Evolutionary conservation across 257 asterid genomes (phyloP).

Genomic region (Gynochthodes officinalis): DNA sequence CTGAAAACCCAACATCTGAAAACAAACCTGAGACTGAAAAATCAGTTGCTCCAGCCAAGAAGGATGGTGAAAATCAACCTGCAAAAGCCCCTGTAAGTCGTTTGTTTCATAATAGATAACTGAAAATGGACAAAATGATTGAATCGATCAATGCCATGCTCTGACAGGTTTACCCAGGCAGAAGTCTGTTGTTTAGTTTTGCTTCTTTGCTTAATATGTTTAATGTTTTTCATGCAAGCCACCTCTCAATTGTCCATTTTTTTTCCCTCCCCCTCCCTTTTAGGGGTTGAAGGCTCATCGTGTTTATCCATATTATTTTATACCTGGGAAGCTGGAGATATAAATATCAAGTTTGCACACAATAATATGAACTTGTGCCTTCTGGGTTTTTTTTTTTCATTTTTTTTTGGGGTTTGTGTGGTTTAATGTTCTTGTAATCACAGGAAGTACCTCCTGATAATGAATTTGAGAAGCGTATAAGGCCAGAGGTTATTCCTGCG

Average conservation of each 20-base stretch:
- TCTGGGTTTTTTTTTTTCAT: too few species aligned
- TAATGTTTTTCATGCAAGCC: too few species aligned
- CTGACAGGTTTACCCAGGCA: neutral
- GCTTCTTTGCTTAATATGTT: neutral
- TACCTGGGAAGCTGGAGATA: neutral
- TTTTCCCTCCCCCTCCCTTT: too few species aligned
- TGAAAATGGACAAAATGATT: constrained; percentile 1
- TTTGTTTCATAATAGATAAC: neutral
- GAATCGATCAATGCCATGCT: neutral
- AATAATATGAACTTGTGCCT: neutral
- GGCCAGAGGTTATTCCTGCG: constrained; percentile 95
- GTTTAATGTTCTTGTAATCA: constrained; percentile 12
- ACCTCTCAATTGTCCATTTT: too few species aligned
- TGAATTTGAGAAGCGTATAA: constrained; percentile 90
- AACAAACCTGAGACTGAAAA: constrained; percentile 61
- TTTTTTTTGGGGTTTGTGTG: constrained; percentile 1
- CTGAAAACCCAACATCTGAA: constrained; percentile 36
- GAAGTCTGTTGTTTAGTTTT: neutral
- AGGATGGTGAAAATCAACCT: constrained; percentile 51
- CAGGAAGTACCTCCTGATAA: constrained; percentile 95
- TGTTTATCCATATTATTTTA: neutral
- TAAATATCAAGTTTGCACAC: neutral
- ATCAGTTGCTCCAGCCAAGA: constrained; percentile 41
- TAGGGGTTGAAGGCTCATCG: too few species aligned
- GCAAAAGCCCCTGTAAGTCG: constrained; percentile 63